Evolutionary conservation across 2,329 filamentous ascomycete genomes (phyloP), one percentile per base, ranked within the genome.

Genomic region (Aspergillus sp.): DNA sequence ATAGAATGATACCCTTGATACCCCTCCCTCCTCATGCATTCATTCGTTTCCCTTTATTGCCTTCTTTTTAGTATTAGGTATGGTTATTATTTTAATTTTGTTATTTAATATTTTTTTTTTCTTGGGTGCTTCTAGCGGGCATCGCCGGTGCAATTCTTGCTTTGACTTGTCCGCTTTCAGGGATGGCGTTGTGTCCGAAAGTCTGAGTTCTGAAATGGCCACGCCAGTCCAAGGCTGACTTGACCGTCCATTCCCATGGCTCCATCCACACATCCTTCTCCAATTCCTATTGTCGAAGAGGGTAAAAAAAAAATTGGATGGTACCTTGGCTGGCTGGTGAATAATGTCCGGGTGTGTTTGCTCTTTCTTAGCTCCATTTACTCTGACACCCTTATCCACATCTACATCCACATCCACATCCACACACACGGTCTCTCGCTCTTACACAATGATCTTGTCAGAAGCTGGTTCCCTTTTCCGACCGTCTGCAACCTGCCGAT

Each of bases 91-190:
- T 30, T 30, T 30, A 12, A 3, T 39, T 7, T 28, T 45, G 6
- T 15, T 28, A 12, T 12, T 57, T 48, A 8, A 32, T 45, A 25
- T 21, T 25, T 51, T 32, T 51, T 32, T 21, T 43, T 56, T 56
- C 58, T 59, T 55, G 52, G 51, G 57, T 32, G 57, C 45, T 51
- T 55, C 57, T 59, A 43, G 51, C 52, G 50, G 32, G 58, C 53
- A 52, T 56, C 19, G 25, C 39, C 43, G 32, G 28, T 23, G 28
- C 49, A 52, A 25, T 36, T 15, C 49, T 57, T 36, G 32, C 32
- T 36, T 36, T 51, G 55, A 39, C 47, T 32, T 57, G 55, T 65
- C 65, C 58, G 63, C 55, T 56, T 66, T 60, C 64, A 60, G 64
- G 59, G 41, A 63, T 63, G 59, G 50, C 36, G 57, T 60, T 48